Percentiles rank a stretch among this genome's conserved stretches.
These are phyloP conservation scores for Annona squamosa DNA, from an alignment of 164 flowering plant species.

Conservation along the genomic window DNA sequence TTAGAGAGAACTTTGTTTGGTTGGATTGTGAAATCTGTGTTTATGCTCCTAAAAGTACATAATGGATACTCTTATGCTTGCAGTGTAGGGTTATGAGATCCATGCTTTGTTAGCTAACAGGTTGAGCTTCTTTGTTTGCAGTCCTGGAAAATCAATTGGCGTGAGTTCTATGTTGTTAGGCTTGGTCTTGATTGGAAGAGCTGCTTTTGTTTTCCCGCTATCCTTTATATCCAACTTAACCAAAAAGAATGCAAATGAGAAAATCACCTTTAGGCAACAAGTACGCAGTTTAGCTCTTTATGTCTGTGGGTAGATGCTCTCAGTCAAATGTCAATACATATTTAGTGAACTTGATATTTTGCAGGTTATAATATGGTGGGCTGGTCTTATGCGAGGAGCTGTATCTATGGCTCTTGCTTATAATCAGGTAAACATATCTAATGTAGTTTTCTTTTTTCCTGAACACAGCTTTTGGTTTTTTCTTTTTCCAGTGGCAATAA, in stretches of 20 bases:
- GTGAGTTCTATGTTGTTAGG: conserved; percentile 38
- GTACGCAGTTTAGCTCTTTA: conserved; percentile 13
- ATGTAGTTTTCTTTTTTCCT: too few relatives aligned
- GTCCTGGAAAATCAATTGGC: conserved; percentile 38
- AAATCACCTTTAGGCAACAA: conserved; percentile 34
- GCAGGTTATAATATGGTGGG: conserved; percentile 56
- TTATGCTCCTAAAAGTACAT: too few relatives aligned
- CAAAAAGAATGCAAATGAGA: conserved; percentile 25
- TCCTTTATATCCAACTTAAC: conserved; percentile 33
- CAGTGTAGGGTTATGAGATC: too few relatives aligned
- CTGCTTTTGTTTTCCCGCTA: conserved; percentile 47
- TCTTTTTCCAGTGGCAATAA: too few relatives aligned
- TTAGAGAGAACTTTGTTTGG: too few relatives aligned
- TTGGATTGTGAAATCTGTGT: too few relatives aligned
- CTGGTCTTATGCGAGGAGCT: conserved; percentile 60
- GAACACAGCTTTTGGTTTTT: too few relatives aligned
- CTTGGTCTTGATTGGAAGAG: conserved; percentile 39
- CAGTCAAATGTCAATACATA: neutral
- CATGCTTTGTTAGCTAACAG: neutral
- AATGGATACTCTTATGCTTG: too few relatives aligned
- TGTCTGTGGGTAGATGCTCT: neutral
- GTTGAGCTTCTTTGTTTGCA: conserved; percentile 9
- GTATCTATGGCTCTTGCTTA: conserved; percentile 57
- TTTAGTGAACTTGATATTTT: conserved; percentile 1
- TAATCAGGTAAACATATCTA: conserved; percentile 32